These are phyloP conservation scores for Skeletonema menzelii DNA, from an alignment of 108 stramenopile genomes.

Conservation along the genomic window DNA sequence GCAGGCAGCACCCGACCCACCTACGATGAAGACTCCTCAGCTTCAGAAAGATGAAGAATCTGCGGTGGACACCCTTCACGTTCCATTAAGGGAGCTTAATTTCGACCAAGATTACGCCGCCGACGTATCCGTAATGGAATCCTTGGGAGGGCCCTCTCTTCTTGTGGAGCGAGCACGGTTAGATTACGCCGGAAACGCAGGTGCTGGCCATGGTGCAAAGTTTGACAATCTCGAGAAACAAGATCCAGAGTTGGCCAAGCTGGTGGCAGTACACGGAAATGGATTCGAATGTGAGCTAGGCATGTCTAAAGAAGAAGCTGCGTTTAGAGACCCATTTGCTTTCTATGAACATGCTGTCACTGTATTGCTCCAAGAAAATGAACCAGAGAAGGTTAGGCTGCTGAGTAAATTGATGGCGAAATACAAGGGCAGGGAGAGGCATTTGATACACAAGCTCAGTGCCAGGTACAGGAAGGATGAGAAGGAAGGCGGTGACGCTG, in stretches of 20 bases:
- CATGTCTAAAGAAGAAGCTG: conserved; percentile 69
- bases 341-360: conserved; percentile 83
- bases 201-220: conserved; percentile 27
- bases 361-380: conserved; percentile 68
- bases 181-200: conserved; percentile 25
- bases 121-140: conserved; percentile 90
- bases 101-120: conserved; percentile 80
- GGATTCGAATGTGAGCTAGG: conserved; percentile 72
- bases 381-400: conserved; percentile 85
- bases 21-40: background rate
- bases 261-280: conserved; percentile 64
- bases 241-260: conserved; percentile 52
- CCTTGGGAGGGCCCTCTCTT: conserved; percentile 82
- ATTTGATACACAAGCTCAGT: conserved; percentile 80
- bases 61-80: conserved; percentile 18
- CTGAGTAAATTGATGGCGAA: conserved; percentile 85
- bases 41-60: conserved; percentile 64
- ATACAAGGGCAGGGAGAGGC: conserved; percentile 83
- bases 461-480: conserved; percentile 81
- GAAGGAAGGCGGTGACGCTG: conserved; percentile 48
- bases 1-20: conserved; percentile 8
- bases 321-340: conserved; percentile 66
- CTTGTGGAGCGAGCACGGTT: conserved; percentile 75
- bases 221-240: conserved; percentile 34
- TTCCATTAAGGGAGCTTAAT: conserved; percentile 75